Conservation (phyloP, 202 grass and related monocot species). For the Musa balbisiana region DNA sequence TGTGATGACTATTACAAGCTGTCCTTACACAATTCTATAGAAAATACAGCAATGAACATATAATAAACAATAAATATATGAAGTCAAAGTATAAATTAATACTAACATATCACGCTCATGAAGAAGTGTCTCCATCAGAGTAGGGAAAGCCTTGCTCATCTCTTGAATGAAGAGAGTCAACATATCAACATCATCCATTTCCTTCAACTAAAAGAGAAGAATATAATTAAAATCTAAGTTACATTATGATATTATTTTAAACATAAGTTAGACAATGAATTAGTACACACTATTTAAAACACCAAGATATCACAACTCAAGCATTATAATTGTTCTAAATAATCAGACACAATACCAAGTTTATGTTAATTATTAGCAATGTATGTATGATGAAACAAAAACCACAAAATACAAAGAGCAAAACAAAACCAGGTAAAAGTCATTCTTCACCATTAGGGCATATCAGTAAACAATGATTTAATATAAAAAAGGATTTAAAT, state of each 20-base stretch:
- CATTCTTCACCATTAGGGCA: neutral
- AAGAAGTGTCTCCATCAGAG: constrained; percentile 85
- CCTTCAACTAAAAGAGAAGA: constrained; percentile 54
- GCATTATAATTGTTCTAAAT: too few relatives aligned
- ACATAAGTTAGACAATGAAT: neutral
- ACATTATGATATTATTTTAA: neutral
- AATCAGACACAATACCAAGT: neutral
- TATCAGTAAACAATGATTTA: neutral
- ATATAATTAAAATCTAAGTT: neutral
- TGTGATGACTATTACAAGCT: neutral
- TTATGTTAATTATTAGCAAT: neutral
- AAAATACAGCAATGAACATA: neutral
- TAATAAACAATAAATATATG: neutral
- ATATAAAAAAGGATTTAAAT: neutral
- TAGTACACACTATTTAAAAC: neutral
- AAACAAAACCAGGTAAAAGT: neutral
- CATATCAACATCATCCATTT: constrained; percentile 94
- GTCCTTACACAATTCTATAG: neutral
- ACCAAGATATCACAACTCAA: neutral
- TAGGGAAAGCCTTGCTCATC: constrained; percentile 96
- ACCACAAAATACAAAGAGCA: neutral
- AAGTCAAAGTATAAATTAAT: neutral
- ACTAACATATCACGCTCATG: constrained; percentile 86
- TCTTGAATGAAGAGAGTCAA: constrained; percentile 97
- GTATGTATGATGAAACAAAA: neutral